Evolutionary conservation across 208 protist species (phyloP), one percentile per base, ranked within the genome.

Genomic region (Acanthamoeba sp.): DNA sequence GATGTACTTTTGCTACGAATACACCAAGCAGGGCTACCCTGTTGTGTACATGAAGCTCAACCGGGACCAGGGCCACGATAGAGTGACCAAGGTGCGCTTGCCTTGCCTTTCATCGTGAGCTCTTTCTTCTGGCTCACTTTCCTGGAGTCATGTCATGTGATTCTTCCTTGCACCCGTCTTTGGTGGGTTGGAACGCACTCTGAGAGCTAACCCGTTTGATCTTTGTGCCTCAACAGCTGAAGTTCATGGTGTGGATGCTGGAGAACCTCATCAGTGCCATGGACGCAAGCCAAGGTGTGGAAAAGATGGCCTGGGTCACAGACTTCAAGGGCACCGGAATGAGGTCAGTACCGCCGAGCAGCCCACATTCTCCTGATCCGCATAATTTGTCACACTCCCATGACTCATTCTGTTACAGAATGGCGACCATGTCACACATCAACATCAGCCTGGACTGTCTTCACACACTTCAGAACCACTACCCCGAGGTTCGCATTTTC

Each of bases 181-280:
- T n/a, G n/a, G n/a, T n/a, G n/a, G n/a, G n/a, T n/a, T n/a, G n/a
- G n/a, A n/a, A n/a, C n/a, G n/a, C n/a, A n/a, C n/a, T n/a, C n/a
- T n/a, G n/a, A n/a, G n/a, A n/a, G n/a, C n/a, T n/a, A n/a, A n/a
- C n/a, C n/a, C n/a, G n/a, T n/a, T n/a, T n/a, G n/a, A n/a, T n/a
- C n/a, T n/a, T n/a, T n/a, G n/a, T n/a, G n/a, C n/a, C n/a, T n/a
- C 59, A 34, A 27, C 69, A 78, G 69, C 22, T 88, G n/a, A 88
- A 62, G 80, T 88, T 64, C 80, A 52, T 88, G 80, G 80, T 88
- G n/a, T 88, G 80, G 80, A 62, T 88, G 80, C 22, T 88, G 27
- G 80, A 88, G 45, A 29, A 88, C 12, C 24, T 62, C 48, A 88
- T 88, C 80, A 52, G 27, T n/a, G 22, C 40, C 48, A 88, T 88